phyloP scores from a whole-genome alignment of 495 filamentous ascomycete species.

The Penicillium pulvis region DNA sequence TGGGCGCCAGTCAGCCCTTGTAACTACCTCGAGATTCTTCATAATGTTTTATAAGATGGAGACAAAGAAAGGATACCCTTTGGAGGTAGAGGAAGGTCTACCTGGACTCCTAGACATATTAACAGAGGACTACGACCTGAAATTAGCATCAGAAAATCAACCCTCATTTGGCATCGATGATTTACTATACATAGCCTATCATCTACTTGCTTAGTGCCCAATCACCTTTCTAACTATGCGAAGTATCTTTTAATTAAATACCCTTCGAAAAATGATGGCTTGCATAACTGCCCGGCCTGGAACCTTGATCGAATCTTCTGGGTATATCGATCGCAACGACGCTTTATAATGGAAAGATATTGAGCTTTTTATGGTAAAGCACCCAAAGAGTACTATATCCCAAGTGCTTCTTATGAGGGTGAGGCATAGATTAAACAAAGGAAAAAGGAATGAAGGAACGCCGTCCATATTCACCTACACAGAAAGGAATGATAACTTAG shows the following conservation, averaged over 20 bases:
- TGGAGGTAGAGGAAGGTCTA: too few relatives aligned
- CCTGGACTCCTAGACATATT: too few relatives aligned
- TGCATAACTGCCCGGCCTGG: slow-evolving; percentile 20
- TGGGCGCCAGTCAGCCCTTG: too few relatives aligned
- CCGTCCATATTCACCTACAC: slow-evolving; percentile 7
- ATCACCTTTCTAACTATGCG: too few relatives aligned
- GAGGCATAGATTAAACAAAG: slow-evolving; percentile 23
- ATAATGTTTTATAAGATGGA: too few relatives aligned
- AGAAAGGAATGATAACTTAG: not conserved
- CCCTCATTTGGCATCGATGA: too few relatives aligned
- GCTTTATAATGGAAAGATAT: slow-evolving; percentile 29
- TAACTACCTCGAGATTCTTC: too few relatives aligned
- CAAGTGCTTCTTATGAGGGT: slow-evolving; percentile 27
- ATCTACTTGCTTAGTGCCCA: too few relatives aligned
- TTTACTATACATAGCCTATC: too few relatives aligned
- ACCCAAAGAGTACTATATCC: slow-evolving; percentile 16
- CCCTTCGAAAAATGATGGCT: slow-evolving; percentile 27
- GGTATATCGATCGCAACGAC: slow-evolving; percentile 25
- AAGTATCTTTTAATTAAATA: slow-evolving; percentile 4
- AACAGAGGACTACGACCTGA: too few relatives aligned
- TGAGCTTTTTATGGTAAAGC: slow-evolving; percentile 24
- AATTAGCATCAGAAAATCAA: too few relatives aligned
- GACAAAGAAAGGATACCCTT: too few relatives aligned
- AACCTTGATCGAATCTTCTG: slow-evolving; percentile 16
- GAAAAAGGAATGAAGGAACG: slow-evolving; percentile 23